These are phyloP conservation scores for Ramalina peruviana DNA, from an alignment of 495 filamentous ascomycete genomes.

Conservation along the genomic window DNA sequence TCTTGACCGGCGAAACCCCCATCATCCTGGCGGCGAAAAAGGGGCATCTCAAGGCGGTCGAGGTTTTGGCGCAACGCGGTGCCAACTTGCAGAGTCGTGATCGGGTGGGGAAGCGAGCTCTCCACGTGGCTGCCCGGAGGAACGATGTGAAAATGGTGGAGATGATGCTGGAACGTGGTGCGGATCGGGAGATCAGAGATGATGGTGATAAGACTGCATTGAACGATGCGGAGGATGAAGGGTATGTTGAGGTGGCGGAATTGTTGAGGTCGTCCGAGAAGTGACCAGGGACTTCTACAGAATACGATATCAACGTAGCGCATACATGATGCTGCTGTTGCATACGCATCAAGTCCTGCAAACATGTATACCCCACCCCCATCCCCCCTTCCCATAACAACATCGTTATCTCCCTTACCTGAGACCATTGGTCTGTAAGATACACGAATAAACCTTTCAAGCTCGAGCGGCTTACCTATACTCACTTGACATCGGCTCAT, in stretches of 20 bases:
- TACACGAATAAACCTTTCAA: too few species aligned
- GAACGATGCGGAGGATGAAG: slow-evolving; percentile 48
- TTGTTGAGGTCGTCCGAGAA: slow-evolving; percentile 18
- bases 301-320: too few species aligned
- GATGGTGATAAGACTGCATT: slow-evolving; percentile 51
- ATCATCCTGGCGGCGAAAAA: not conserved
- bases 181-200: slow-evolving; percentile 39
- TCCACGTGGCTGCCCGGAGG: slow-evolving; percentile 46
- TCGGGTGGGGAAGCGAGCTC: slow-evolving; percentile 29
- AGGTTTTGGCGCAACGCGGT: not conserved
- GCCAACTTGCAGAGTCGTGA: not conserved
- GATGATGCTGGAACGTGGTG: slow-evolving; percentile 38
- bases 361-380: too few species aligned
- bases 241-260: slow-evolving; percentile 32
- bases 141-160: slow-evolving; percentile 40
- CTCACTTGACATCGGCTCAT: too few species aligned
- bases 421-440: too few species aligned
- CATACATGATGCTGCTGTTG: too few species aligned
- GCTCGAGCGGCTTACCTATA: too few species aligned
- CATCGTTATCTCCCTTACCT: too few species aligned
- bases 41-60: not conserved
- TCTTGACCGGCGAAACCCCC: not conserved
- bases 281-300: too few species aligned
- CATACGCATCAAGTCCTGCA: too few species aligned
- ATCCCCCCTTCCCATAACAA: too few species aligned